A percentile compares a stretch with the other conserved stretches of the same genome.
Conservation (phyloP, 257 asterid genomes). For the Nicotiana undulata region DNA sequence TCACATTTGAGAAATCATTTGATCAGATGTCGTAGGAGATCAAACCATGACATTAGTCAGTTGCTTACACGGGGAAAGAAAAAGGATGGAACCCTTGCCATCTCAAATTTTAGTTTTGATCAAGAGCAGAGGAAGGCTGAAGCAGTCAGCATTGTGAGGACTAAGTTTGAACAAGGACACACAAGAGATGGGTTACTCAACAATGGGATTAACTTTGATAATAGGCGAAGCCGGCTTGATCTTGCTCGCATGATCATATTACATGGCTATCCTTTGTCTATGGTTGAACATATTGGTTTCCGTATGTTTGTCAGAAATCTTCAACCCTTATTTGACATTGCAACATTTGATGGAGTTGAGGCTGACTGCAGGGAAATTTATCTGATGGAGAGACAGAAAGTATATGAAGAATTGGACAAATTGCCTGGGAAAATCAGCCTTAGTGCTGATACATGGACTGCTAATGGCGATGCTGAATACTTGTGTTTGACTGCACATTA, state of each 20-base stretch:
- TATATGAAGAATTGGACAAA: slow-evolving; percentile 65
- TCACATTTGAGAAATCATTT: slow-evolving; percentile 91
- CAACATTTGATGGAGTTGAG: slow-evolving; percentile 49
- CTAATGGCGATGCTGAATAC: slow-evolving; percentile 49
- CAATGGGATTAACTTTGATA: slow-evolving; percentile 46
- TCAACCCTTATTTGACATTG: slow-evolving; percentile 77
- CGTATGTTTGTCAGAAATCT: slow-evolving; percentile 65
- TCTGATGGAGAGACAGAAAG: slow-evolving; percentile 65
- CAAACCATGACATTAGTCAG: slow-evolving; percentile 57
- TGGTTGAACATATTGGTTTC: slow-evolving; percentile 92
- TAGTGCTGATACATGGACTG: slow-evolving; percentile 66
- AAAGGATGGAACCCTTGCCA: slow-evolving; percentile 47
- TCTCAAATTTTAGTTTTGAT: slow-evolving; percentile 37
- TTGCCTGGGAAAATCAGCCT: slow-evolving; percentile 82
- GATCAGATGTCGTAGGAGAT: slow-evolving; percentile 70
- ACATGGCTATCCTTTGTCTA: slow-evolving; percentile 77
- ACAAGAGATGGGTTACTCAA: slow-evolving; percentile 27
- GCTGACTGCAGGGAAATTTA: slow-evolving; percentile 75
- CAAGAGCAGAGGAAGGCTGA: slow-evolving; percentile 41
- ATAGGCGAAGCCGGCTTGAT: slow-evolving; percentile 56
- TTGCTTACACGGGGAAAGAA: slow-evolving; percentile 60
- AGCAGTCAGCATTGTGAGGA: slow-evolving; percentile 45
- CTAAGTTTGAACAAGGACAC: slow-evolving; percentile 29
- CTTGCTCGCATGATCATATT: slow-evolving; percentile 90
- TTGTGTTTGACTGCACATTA: slow-evolving; percentile 77